phyloP scores from a whole-genome alignment of 139 green algal species.

The Asterochloris sp. region DNA sequence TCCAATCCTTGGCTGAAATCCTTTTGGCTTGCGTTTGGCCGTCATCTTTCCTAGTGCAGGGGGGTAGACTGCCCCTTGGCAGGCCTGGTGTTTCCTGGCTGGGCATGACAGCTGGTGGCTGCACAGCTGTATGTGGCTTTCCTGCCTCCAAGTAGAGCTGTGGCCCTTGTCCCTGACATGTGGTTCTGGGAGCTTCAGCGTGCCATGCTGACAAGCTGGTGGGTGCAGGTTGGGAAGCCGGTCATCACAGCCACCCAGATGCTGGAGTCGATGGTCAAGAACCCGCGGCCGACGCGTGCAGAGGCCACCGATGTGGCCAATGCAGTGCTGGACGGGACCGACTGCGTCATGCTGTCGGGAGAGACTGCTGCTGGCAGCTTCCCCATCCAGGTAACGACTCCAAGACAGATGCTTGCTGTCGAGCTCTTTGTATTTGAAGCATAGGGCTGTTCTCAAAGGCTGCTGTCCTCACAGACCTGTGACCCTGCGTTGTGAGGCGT shows the following conservation, averaged over 20 bases:
- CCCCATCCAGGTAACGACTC: slow-evolving; percentile 63
- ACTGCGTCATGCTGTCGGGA: slow-evolving; percentile 96
- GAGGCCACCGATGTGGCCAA: slow-evolving; percentile 96
- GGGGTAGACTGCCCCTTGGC: too few species aligned
- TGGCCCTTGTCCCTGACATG: too few species aligned
- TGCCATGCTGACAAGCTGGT: background rate
- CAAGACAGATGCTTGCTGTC: too few species aligned
- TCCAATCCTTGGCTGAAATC: background rate
- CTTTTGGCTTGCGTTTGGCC: too few species aligned
- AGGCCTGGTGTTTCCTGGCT: too few species aligned
- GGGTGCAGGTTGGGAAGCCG: slow-evolving; percentile 77
- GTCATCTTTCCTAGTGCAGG: too few species aligned
- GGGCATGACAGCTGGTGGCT: too few species aligned
- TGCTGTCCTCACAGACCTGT: background rate
- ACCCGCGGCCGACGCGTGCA: slow-evolving; percentile 88
- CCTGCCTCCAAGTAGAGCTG: too few species aligned
- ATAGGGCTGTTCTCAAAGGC: background rate
- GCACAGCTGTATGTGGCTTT: too few species aligned
- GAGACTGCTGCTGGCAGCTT: slow-evolving; percentile 94
- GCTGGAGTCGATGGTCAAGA: slow-evolving; percentile 94
- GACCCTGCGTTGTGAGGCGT: too few species aligned
- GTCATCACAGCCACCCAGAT: slow-evolving; percentile 97
- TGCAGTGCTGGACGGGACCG: slow-evolving; percentile 94
- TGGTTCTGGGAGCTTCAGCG: background rate
- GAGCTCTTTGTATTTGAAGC: background rate